Evolutionary conservation across 768 basidiomycete species (phyloP).

Genomic region (Amanita phalloides): DNA sequence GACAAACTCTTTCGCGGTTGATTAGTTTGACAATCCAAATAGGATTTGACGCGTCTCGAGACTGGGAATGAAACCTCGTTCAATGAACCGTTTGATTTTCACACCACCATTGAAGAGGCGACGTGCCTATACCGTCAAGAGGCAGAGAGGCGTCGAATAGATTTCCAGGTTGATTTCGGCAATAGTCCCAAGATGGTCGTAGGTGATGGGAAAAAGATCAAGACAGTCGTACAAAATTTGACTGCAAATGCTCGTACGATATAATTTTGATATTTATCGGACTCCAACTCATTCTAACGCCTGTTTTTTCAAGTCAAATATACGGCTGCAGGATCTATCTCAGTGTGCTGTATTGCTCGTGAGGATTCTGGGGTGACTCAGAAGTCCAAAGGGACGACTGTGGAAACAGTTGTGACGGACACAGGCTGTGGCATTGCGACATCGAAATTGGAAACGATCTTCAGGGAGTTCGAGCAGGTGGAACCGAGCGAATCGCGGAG

Average conservation of each 20-base stretch:
- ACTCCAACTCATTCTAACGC: not conserved
- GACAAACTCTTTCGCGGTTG: not conserved
- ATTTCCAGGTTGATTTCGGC: conserved; percentile 45
- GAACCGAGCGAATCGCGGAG: conserved; percentile 29
- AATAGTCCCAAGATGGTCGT: conserved; percentile 49
- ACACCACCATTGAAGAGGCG: conserved; percentile 49
- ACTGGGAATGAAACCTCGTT: conserved; percentile 65
- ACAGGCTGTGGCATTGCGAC: conserved; percentile 63
- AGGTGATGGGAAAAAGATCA: conserved; percentile 65
- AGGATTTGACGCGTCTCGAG: conserved; percentile 72
- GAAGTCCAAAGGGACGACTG: conserved; percentile 33
- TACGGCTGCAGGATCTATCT: conserved; percentile 50
- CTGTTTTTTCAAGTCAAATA: conserved; percentile 51
- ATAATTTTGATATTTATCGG: not conserved
- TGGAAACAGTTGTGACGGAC: conserved; percentile 64
- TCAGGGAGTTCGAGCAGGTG: conserved; percentile 73
- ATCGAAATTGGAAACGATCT: conserved; percentile 62
- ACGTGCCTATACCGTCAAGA: conserved; percentile 54
- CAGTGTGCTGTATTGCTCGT: conserved; percentile 42
- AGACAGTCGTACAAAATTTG: conserved; percentile 68
- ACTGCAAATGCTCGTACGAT: conserved; percentile 61
- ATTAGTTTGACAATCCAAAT: not conserved
- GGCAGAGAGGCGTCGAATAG: conserved; percentile 47
- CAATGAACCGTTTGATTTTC: conserved; percentile 68
- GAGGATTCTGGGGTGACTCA: conserved; percentile 42